phyloP scores from a whole-genome alignment of 1,284 basidiomycete genomes.

The Microbotryum saponariae region DNA sequence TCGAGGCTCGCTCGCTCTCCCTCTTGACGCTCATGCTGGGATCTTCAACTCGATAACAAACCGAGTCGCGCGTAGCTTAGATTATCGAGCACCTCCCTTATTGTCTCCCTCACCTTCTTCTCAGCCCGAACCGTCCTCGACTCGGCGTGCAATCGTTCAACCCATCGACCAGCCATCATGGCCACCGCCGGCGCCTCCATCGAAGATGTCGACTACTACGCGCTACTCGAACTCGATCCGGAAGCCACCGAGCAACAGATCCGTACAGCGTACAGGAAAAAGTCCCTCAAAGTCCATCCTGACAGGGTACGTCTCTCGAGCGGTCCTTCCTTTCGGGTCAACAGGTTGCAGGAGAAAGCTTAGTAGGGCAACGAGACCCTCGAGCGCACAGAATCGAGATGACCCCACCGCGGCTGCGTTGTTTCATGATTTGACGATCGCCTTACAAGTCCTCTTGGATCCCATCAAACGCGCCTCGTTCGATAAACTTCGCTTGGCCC shows the following conservation, averaged over 20 bases:
- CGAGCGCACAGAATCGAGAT: slow-evolving; percentile 30
- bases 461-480: slow-evolving; percentile 27
- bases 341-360: too few species aligned
- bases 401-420: slow-evolving; percentile 32
- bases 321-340: too few species aligned
- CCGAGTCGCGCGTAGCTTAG: too few species aligned
- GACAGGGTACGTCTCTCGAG: slow-evolving; percentile 26
- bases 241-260: slow-evolving; percentile 32
- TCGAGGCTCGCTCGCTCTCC: background rate
- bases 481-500: slow-evolving; percentile 28
- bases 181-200: slow-evolving; percentile 1
- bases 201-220: slow-evolving; percentile 32
- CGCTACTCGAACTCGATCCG: slow-evolving; percentile 20
- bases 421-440: slow-evolving; percentile 34
- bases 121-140: background rate
- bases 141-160: background rate
- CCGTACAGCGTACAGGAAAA: slow-evolving; percentile 27
- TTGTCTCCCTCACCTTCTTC: background rate
- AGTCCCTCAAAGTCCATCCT: slow-evolving; percentile 35
- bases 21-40: background rate
- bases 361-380: too few species aligned
- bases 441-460: slow-evolving; percentile 31
- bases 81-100: too few species aligned
- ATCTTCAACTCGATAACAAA: background rate
- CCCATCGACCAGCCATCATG: too few species aligned